These are phyloP conservation scores for Tetradesmus lagerheimii DNA, from an alignment of 139 green algal genomes.

Conservation along the genomic window DNA sequence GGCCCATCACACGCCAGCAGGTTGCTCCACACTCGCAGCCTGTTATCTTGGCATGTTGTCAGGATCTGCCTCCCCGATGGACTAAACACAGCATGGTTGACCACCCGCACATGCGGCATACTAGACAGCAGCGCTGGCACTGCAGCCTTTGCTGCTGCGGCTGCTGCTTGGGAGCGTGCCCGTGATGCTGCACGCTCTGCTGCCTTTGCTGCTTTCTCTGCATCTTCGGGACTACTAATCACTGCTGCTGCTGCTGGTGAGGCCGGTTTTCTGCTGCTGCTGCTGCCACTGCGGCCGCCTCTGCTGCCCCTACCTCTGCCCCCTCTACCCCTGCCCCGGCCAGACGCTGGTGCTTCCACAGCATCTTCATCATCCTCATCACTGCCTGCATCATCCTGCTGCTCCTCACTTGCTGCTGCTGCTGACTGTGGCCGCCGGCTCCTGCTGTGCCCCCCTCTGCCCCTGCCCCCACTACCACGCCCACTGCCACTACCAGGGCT, in stretches of 20 bases:
- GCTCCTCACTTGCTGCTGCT: not conserved
- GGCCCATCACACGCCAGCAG: constrained; percentile 23
- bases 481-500: not conserved
- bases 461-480: not conserved
- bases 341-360: not conserved
- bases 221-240: not conserved
- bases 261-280: not conserved
- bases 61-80: constrained; percentile 74
- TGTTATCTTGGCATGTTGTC: constrained; percentile 94
- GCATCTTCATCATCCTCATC: not conserved
- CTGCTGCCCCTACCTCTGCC: constrained; percentile 18
- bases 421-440: not conserved
- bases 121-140: constrained; percentile 31
- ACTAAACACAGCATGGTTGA: constrained; percentile 89
- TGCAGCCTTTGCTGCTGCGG: not conserved
- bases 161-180: not conserved
- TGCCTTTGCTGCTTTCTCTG: not conserved
- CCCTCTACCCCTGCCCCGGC: not conserved
- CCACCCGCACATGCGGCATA: constrained; percentile 61
- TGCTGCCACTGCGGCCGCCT: not conserved
- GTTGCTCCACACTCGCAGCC: constrained; percentile 88
- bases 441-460: not conserved
- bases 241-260: constrained; percentile 7
- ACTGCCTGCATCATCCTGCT: not conserved
- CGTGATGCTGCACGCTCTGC: not conserved